Percentiles rank a stretch among this genome's conserved stretches.
phyloP scores from a whole-genome alignment of 1,284 basidiomycete genomes.

The Ganoderma sp. region DNA sequence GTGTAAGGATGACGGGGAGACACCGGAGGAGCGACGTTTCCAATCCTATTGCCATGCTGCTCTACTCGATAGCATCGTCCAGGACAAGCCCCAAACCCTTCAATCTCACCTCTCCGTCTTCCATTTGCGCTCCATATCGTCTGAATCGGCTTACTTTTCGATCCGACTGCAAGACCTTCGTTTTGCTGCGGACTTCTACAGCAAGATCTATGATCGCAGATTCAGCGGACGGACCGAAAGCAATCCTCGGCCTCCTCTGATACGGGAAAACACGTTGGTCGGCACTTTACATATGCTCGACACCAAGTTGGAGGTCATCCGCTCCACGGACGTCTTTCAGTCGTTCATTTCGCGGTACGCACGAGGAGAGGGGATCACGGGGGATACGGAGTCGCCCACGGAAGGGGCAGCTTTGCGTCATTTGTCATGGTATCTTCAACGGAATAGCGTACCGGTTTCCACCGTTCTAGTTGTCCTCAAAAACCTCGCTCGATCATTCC shows the following conservation, averaged over 20 bases:
- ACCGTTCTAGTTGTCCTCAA: conserved; percentile 64
- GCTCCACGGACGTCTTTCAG: conserved; percentile 52
- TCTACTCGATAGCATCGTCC: conserved; percentile 85
- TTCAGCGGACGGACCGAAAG: conserved; percentile 71
- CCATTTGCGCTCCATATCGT: conserved; percentile 64
- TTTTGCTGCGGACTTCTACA: conserved; percentile 76
- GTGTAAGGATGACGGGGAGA: conserved; percentile 62
- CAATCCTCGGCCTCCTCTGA: conserved; percentile 65
- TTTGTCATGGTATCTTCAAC: conserved; percentile 65
- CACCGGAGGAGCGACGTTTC: conserved; percentile 63
- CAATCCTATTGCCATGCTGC: conserved; percentile 80
- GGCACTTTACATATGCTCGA: conserved; percentile 68
- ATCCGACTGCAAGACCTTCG: conserved; percentile 71
- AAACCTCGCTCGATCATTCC: conserved; percentile 63
- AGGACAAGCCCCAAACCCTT: conserved; percentile 85
- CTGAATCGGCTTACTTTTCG: conserved; percentile 63
- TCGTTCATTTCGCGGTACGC: conserved; percentile 58
- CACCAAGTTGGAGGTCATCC: conserved; percentile 54
- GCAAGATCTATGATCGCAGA: conserved; percentile 69
- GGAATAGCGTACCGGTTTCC: conserved; percentile 71
- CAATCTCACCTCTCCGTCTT: conserved; percentile 77
- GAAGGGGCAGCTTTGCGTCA: conserved; percentile 41
- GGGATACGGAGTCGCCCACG: conserved; percentile 42
- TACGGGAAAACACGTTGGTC: conserved; percentile 71
- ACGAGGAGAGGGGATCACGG: conserved; percentile 38